Base-by-base conservation (phyloP, 495 filamentous ascomycete genomes). In the Chaetomium cochliodes region DNA sequence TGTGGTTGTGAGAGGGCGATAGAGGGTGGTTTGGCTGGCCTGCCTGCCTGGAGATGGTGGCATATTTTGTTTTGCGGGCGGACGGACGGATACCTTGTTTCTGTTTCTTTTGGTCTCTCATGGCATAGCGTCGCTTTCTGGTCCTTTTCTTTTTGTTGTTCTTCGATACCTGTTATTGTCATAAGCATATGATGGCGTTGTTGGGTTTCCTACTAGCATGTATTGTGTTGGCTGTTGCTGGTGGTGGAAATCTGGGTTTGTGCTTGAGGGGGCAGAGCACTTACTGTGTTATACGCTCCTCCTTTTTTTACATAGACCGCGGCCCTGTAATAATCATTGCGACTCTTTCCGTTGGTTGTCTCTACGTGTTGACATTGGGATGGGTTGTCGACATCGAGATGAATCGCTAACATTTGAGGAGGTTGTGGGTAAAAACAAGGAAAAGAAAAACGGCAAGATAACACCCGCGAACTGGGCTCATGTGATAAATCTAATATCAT, bases 161-260 rank as follows among this genome's bases (percentile, higher is more conserved):
- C n/a, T n/a, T 47, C 12, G 11, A 16, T 28, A 28, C 52, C 33
- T 52, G 52, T 55, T 13, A 33, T 8, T 13, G 52, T 28, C 28
- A 55, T n/a, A 33, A 37, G 52, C 52, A 55, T 55, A 2, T 25
- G 52, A 37, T 33, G 52, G 52, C 52, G 52, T 55, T 55, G n/a
- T 26, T 55, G 25, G 52, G 28, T n/a, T 7, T 33, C 11, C 22
- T 30, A n/a, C 33, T 37, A 37, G 33, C 33, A 37, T 37, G 9
- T 37, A 37, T 44, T 44, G 13, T 44, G 41, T 44, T 44, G 41
- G 13, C 16, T 1, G 13, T 44, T 44, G 13, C 41, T 4, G 41
- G 13, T 11, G 5, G 41, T 44, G 16, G 3, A 44, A 16, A 5
- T 15, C 41, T 2, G 11, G 13, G 15, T 16, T 44, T 44, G 41